phyloP scores from a whole-genome alignment of 176 grass and related monocot genomes.

The Hordeum vulgare region MorexV3_pseudomolecules_assembly NC_058523.1:358738283-358738782 shows the following conservation, averaged over 20 bases:
- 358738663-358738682: conserved; percentile 60
- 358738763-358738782: conserved; percentile 2
- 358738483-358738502: conserved; percentile 85
- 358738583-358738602: conserved; percentile 35
- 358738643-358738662: conserved; percentile 77
- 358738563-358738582: conserved; percentile 32
- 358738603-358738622: conserved; percentile 49
- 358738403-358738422: conserved; percentile 54
- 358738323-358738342: conserved; percentile 61
- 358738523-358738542: conserved; percentile 56
- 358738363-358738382: conserved; percentile 77
- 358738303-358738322: conserved; percentile 44
- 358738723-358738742: conserved; percentile 63
- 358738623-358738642: conserved; percentile 80
- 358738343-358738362: conserved; percentile 41
- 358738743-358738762: conserved; percentile 49
- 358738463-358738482: conserved; percentile 72
- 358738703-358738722: conserved; percentile 67
- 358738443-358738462: conserved; percentile 77
- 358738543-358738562: conserved; percentile 68
- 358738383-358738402: conserved; percentile 77
- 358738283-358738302: conserved; percentile 48
- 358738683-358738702: conserved; percentile 75
- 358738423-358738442: conserved; percentile 67
- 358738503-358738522: conserved; percentile 50